Conservation (phyloP, 257 asterid genomes). For the Forsythia viridissima region DNA sequence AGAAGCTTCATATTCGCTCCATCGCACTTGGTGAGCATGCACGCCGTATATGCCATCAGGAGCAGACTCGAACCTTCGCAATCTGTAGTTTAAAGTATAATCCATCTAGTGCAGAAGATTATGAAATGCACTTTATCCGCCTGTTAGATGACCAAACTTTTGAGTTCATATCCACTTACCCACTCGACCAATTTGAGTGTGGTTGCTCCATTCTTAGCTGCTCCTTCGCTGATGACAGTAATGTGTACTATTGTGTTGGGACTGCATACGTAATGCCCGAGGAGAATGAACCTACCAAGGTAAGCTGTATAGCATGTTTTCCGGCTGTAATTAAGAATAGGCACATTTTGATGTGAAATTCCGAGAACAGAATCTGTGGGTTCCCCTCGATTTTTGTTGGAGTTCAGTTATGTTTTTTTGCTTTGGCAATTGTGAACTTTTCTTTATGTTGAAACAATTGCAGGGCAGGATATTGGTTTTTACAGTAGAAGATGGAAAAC, state of each 20-base stretch:
- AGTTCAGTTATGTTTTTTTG: constrained; percentile 4
- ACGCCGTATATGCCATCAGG: constrained; percentile 98
- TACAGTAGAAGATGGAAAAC: constrained; percentile 95
- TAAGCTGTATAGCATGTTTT: constrained; percentile 17
- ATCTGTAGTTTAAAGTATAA: constrained; percentile 76
- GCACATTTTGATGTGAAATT: background rate
- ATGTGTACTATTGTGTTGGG: constrained; percentile 88
- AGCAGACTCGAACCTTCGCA: constrained; percentile 91
- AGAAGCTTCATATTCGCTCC: constrained; percentile 95
- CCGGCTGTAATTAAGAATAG: background rate
- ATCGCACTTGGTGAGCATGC: constrained; percentile 98
- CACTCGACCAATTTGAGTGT: constrained; percentile 83
- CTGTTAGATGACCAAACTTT: constrained; percentile 95
- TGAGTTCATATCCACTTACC: constrained; percentile 80
- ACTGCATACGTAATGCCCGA: constrained; percentile 96
- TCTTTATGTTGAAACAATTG: constrained; percentile 21
- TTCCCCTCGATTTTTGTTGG: background rate
- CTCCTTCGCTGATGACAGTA: constrained; percentile 88
- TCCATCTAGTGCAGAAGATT: constrained; percentile 73
- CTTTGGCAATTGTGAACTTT: constrained; percentile 3
- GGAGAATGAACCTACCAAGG: constrained; percentile 96
- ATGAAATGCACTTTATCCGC: constrained; percentile 81
- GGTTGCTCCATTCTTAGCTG: constrained; percentile 96
- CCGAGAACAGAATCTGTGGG: background rate
- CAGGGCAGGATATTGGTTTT: constrained; percentile 96